phyloP scores from a whole-genome alignment of 2,329 filamentous ascomycete genomes.

The Aureobasidium musti region DNA sequence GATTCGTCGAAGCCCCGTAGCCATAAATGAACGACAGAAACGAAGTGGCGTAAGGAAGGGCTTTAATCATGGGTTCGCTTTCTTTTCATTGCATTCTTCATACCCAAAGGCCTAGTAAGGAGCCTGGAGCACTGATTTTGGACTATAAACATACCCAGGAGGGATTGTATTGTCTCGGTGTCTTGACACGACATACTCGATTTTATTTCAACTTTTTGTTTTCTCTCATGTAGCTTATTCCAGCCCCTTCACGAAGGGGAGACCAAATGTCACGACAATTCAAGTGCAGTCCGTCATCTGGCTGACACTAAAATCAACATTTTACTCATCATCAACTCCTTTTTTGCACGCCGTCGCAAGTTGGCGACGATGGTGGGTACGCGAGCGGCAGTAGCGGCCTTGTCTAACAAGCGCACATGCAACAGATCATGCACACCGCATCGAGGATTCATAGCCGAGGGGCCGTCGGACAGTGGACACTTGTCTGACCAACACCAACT shows the following conservation, averaged over 20 bases:
- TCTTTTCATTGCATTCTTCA: conserved; percentile 20
- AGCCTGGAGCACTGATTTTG: conserved; percentile 19
- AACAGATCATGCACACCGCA: conserved; percentile 16
- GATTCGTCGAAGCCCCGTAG: conserved; percentile 25
- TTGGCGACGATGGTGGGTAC: conserved; percentile 20
- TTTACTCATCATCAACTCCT: conserved; percentile 3
- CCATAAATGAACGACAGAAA: conserved; percentile 17
- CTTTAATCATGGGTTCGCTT: conserved; percentile 18
- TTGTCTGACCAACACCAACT: conserved; percentile 8
- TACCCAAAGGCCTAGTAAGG: conserved; percentile 24
- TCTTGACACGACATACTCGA: conserved; percentile 4
- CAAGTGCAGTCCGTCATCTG: background rate
- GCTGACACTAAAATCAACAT: conserved; percentile 9
- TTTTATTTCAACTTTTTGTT: conserved; percentile 7
- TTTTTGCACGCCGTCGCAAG: conserved; percentile 11
- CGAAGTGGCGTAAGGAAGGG: conserved; percentile 4
- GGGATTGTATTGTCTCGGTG: background rate
- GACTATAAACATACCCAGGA: conserved; percentile 7
- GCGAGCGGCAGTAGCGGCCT: conserved; percentile 9
- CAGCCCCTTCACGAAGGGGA: background rate
- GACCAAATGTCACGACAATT: conserved; percentile 8
- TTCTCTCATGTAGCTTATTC: conserved; percentile 18
- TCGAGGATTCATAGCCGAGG: conserved; percentile 9
- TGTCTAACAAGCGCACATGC: conserved; percentile 18
- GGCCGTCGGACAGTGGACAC: conserved; percentile 5